Conservation (phyloP, 169 alveolate genomes). For the Toxoplasma gondii region DNA sequence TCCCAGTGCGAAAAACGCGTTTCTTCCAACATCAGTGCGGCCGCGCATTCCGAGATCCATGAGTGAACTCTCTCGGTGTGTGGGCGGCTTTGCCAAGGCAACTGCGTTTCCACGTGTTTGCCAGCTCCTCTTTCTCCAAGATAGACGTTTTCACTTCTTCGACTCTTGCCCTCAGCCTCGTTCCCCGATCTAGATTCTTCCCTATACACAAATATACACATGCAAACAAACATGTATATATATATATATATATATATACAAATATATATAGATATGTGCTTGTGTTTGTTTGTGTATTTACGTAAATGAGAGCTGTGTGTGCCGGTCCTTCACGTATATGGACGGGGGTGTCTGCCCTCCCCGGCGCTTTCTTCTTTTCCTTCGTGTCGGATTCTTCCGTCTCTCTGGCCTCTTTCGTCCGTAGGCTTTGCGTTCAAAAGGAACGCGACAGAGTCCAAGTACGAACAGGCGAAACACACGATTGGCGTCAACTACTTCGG, state of each 20-base stretch:
- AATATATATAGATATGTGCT: neutral
- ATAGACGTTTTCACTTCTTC: too few relatives aligned
- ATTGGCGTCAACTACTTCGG: constrained; percentile 56
- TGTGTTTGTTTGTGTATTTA: neutral
- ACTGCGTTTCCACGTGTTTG: too few relatives aligned
- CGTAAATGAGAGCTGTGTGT: neutral
- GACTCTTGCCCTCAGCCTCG: too few relatives aligned
- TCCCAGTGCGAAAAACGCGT: too few relatives aligned
- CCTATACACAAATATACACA: too few relatives aligned
- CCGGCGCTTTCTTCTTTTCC: neutral
- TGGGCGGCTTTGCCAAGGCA: too few relatives aligned
- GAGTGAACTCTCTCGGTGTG: too few relatives aligned
- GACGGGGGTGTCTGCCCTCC: neutral
- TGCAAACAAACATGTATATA: neutral
- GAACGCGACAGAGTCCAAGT: constrained; percentile 25
- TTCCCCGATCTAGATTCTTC: too few relatives aligned
- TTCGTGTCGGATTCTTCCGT: neutral
- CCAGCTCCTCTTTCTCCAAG: too few relatives aligned
- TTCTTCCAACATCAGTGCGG: too few relatives aligned
- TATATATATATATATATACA: neutral
- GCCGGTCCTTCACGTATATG: neutral
- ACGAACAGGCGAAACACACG: constrained; percentile 43
- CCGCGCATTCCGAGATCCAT: too few relatives aligned
- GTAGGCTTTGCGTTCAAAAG: constrained; percentile 41
- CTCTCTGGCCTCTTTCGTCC: neutral